Percentiles rank a stretch among this genome's conserved stretches.
phyloP scores from a whole-genome alignment of 169 alveolate genomes.

The Plasmodium gonderi region DNA sequence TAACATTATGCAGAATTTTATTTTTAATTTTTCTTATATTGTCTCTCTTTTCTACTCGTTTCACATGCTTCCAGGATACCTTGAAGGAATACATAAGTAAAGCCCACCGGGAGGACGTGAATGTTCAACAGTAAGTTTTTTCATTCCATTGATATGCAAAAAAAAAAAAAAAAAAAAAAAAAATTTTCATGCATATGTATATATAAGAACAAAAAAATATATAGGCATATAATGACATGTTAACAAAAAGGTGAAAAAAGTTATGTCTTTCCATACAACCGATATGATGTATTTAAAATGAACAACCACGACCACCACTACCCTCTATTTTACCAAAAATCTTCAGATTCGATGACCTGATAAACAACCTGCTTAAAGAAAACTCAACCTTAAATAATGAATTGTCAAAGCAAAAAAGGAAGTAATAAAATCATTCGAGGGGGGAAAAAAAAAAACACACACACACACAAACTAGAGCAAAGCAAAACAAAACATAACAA shows the following conservation, averaged over 20 bases:
- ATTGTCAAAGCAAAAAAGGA: constrained; percentile 46
- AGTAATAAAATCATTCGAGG: constrained; percentile 9
- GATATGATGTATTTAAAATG: no score
- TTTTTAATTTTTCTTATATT: not conserved
- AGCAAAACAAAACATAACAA: not conserved
- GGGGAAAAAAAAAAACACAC: not conserved
- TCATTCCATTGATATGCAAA: not conserved
- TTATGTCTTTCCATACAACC: no score
- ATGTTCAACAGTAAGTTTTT: constrained; percentile 44
- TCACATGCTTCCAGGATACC: not conserved
- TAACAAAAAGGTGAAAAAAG: no score
- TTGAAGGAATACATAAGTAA: constrained; percentile 30
- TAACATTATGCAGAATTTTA: no score
- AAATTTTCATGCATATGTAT: not conserved
- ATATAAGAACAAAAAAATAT: not conserved
- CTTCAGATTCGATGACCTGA: constrained; percentile 51
- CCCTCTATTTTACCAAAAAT: not conserved
- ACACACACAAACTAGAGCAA: not conserved
- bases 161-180: not conserved
- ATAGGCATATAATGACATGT: no score
- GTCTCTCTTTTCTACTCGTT: not conserved
- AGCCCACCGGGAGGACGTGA: constrained; percentile 3
- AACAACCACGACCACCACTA: no score
- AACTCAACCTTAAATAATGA: constrained; percentile 40
- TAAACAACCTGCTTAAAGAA: constrained; percentile 51